Conservation (phyloP, 2,329 filamentous ascomycete genomes). For the Colletotrichum sp. region DNA sequence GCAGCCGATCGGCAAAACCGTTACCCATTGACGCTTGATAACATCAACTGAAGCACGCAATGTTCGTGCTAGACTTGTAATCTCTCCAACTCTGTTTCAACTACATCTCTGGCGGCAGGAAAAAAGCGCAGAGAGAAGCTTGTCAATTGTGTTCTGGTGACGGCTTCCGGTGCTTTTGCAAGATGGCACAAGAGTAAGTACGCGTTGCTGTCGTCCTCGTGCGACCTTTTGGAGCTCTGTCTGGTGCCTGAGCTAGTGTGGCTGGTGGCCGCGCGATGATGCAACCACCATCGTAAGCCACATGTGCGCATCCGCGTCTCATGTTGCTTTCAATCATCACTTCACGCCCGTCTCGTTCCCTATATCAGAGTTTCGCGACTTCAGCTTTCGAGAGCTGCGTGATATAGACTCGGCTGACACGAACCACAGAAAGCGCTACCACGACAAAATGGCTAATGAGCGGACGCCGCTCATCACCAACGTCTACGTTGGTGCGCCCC, state of each 20-base stretch:
- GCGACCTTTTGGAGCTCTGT: background rate
- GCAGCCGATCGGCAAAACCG: conserved; percentile 18
- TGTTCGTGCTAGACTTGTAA: background rate
- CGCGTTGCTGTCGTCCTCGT: background rate
- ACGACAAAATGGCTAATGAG: conserved; percentile 53
- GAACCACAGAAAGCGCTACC: conserved; percentile 5
- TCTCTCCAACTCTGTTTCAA: conserved; percentile 16
- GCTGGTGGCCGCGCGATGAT: conserved; percentile 17
- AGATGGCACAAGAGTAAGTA: conserved; percentile 19
- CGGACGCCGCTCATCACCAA: conserved; percentile 71
- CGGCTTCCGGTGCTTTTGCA: background rate
- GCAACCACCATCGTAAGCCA: conserved; percentile 15
- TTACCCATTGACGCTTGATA: conserved; percentile 12
- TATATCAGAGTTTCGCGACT: background rate
- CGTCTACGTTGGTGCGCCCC: conserved; percentile 58
- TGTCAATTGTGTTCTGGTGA: background rate
- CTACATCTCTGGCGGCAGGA: conserved; percentile 4
- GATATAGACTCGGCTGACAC: background rate
- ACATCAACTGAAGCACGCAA: conserved; percentile 19
- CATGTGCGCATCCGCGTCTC: conserved; percentile 7
- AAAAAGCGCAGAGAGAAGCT: background rate
- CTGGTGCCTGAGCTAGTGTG: conserved; percentile 5
- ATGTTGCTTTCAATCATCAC: background rate
- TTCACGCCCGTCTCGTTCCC: background rate
- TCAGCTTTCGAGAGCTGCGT: background rate